Percentiles rank a stretch among this genome's conserved stretches.
These are phyloP conservation scores for Stachybotrys chartarum DNA, from an alignment of 2,329 filamentous ascomycete species.

Conservation along the genomic window DNA sequence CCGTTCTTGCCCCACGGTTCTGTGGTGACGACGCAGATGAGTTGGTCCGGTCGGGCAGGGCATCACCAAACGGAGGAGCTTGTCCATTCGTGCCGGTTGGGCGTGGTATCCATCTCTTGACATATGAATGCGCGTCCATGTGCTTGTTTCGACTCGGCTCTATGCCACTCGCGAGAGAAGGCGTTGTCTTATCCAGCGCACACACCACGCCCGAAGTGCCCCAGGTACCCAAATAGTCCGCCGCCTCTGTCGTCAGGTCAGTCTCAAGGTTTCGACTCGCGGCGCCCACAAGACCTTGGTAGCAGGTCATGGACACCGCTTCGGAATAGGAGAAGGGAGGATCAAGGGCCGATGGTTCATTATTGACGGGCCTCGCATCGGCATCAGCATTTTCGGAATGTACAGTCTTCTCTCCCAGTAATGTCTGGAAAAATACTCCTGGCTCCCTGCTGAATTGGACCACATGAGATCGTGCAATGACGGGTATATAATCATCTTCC, in stretches of 20 bases:
- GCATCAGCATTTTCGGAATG: not conserved
- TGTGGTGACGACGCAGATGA: conserved; percentile 24
- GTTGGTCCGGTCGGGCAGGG: conserved; percentile 23
- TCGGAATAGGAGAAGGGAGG: not conserved
- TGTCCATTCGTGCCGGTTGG: not conserved
- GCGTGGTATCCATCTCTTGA: not conserved
- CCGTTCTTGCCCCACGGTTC: conserved; percentile 12
- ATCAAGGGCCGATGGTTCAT: not conserved
- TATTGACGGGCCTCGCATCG: not conserved
- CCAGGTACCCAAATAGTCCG: not conserved
- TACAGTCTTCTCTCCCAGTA: not conserved
- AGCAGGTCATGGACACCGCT: not conserved
- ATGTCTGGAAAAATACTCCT: not conserved
- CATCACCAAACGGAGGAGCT: not conserved
- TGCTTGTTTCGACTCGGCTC: not conserved
- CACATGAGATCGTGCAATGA: not conserved
- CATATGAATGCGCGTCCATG: not conserved
- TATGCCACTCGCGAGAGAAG: not conserved
- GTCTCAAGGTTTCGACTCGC: not conserved
- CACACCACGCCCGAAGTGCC: not conserved
- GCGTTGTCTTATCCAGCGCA: not conserved
- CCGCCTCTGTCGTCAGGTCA: not conserved
- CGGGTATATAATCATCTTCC: not conserved
- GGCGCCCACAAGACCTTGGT: not conserved
- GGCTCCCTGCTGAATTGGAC: not conserved